Evolutionary conservation across 148 eudicot species (phyloP).

Genomic region (Fagopyrum esculentum): DNA sequence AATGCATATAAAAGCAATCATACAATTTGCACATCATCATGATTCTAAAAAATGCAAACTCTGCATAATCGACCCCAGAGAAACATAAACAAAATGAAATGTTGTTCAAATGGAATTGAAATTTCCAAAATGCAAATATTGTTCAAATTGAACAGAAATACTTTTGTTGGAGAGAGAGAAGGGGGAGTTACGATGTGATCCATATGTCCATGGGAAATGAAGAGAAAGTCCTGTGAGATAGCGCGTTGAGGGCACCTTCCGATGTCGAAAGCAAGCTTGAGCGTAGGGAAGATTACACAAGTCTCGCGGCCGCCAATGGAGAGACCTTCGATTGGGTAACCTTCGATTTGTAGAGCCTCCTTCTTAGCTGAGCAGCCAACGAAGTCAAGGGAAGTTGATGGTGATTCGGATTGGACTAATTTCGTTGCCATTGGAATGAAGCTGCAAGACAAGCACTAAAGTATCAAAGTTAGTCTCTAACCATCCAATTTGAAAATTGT

Average conservation of each 20-base stretch:
- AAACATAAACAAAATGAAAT: neutral
- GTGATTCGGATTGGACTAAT: neutral
- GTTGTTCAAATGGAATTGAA: neutral
- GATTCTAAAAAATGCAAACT: neutral
- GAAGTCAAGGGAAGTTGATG: neutral
- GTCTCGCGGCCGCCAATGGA: constrained; percentile 19
- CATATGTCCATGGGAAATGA: constrained; percentile 94
- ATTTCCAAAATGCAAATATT: neutral
- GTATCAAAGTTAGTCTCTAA: too few species aligned
- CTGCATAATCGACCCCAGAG: neutral
- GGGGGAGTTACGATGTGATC: constrained; percentile 66
- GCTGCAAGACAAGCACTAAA: too few species aligned
- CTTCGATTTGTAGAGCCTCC: constrained; percentile 17
- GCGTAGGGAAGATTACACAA: constrained; percentile 56
- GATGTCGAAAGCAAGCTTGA: constrained; percentile 74
- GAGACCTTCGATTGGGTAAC: constrained; percentile 15
- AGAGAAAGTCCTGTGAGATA: constrained; percentile 62
- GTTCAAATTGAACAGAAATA: neutral
- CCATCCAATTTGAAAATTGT: too few species aligned
- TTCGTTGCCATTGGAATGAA: neutral
- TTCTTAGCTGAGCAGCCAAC: neutral
- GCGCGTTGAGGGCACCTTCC: constrained; percentile 94
- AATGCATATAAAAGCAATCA: neutral
- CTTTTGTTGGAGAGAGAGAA: neutral
- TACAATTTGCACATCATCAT: neutral